Base-by-base conservation (phyloP, 1,139 yeast species). In the Hemisphaericaspora xylanilytica region DNA sequence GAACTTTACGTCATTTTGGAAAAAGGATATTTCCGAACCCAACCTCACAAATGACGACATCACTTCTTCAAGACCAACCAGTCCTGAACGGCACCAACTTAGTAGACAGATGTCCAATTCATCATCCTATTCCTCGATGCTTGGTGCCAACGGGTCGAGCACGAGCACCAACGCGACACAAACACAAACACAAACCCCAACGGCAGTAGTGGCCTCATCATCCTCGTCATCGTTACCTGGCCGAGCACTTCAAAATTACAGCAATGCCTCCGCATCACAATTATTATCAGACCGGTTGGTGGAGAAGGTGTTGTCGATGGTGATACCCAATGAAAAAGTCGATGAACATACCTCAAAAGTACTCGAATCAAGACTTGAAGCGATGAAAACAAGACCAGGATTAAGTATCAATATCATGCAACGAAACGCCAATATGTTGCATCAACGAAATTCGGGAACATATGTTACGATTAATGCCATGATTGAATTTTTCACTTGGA, bases 401-500 rank as follows among this genome's bases (percentile, higher is more conserved):
- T 63, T 88, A 27, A 81, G 88, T 20, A 78, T 86, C 37, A 85
- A 78, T 33, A 51, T 74, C 9, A 84, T 85, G 83, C 77, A 88
- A 31, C 75, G 71, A 45, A 86, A 88, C 56, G 75, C 85, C 42
- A 78, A 84, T 25, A 70, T 72, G 46, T 65, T 87, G 66, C 79
- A 80, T 42, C 78, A 86, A 15, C 62, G 96, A 37, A 58, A 85
- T 12, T 75, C 86, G 4, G 55, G 70, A 1, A 78, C 86, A 0
- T 87, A 84, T 55, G 75, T 73, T 39, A 39, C 76, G 7, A 61
- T 84, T 21, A 92, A 86, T 56, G 69, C 71, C 38, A 51, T 79
- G 6, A 70, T 79, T 18, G 63, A 63, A 32, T 65, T 81, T 37
- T 63, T 79, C 48, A 72, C 70, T 45, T 88, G 96, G 96, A 61